Percentiles rank a stretch among this genome's conserved stretches.
Conservation (phyloP, 2,329 filamentous ascomycete genomes). For the Madurella mycetomatis region DNA sequence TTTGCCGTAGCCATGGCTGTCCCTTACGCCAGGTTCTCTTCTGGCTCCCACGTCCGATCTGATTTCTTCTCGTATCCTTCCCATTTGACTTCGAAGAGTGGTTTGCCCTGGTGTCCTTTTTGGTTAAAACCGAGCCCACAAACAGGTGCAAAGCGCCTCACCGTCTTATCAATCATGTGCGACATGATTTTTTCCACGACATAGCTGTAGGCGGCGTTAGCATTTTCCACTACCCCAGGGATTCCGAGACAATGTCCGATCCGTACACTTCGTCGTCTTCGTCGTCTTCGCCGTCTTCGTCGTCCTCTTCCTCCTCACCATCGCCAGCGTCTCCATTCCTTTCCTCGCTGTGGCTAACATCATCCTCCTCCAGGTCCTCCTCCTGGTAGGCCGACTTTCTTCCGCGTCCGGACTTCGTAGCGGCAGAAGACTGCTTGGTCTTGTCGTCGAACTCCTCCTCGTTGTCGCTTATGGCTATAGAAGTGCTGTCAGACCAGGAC, state of each 20-base stretch:
- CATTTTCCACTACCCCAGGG: background rate
- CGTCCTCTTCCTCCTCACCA: slow-evolving; percentile 26
- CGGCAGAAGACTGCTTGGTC: background rate
- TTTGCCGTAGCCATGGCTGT: background rate
- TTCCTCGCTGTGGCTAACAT: slow-evolving; percentile 23
- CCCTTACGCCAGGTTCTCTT: slow-evolving; percentile 60
- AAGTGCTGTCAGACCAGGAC: background rate
- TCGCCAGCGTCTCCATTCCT: slow-evolving; percentile 14
- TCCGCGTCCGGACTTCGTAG: background rate
- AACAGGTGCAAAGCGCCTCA: slow-evolving; percentile 29
- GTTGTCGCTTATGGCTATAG: slow-evolving; percentile 38
- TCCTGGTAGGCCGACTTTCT: slow-evolving; percentile 21
- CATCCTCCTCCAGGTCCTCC: slow-evolving; percentile 22
- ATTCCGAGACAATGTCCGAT: background rate
- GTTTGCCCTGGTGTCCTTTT: slow-evolving; percentile 31
- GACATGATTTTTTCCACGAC: slow-evolving; percentile 69
- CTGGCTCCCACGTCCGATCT: slow-evolving; percentile 76
- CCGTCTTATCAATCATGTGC: slow-evolving; percentile 58
- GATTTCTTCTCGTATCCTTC: slow-evolving; percentile 66
- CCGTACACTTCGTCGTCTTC: slow-evolving; percentile 27
- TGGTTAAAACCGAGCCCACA: background rate
- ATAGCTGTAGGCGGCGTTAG: slow-evolving; percentile 46
- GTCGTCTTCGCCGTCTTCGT: slow-evolving; percentile 28
- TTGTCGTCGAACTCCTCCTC: slow-evolving; percentile 36
- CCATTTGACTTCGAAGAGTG: slow-evolving; percentile 74